Evolutionary conservation across 768 basidiomycete genomes (phyloP).

Genomic region (Porphyrellus cyaneotinctus): DNA sequence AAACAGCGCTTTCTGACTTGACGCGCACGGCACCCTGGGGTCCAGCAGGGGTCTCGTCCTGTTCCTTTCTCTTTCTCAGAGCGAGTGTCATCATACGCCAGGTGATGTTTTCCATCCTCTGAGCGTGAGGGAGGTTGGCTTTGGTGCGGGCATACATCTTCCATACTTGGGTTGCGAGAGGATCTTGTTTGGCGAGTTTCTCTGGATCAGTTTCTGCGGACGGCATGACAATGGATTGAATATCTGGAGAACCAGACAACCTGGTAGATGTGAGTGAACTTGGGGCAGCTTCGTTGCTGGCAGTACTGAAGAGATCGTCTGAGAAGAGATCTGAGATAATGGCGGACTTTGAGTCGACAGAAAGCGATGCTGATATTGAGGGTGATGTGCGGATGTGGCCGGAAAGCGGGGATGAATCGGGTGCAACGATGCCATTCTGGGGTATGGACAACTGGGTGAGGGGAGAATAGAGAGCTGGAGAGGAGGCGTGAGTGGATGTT

Average conservation of each 20-base stretch:
- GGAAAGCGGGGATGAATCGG: conserved; percentile 34
- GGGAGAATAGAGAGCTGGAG: conserved; percentile 39
- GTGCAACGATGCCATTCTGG: conserved; percentile 28
- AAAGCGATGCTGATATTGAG: conserved; percentile 42
- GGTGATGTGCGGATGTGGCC: conserved; percentile 36
- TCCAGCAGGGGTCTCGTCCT: conserved; percentile 38
- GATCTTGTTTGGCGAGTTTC: conserved; percentile 75
- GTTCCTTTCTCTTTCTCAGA: conserved; percentile 82
- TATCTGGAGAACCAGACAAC: conserved; percentile 64
- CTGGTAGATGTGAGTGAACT: conserved; percentile 63
- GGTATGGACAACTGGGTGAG: conserved; percentile 37
- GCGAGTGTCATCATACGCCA: conserved; percentile 99
- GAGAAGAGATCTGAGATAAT: conserved; percentile 68
- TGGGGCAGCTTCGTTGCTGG: conserved; percentile 32
- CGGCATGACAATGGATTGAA: conserved; percentile 43
- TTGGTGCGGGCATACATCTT: conserved; percentile 92
- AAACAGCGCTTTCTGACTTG: conserved; percentile 18
- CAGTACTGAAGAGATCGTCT: conserved; percentile 55
- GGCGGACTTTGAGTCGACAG: conserved; percentile 53
- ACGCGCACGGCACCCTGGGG: conserved; percentile 10
- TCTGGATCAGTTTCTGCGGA: conserved; percentile 53
- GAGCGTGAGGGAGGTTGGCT: conserved; percentile 84
- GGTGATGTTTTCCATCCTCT: conserved; percentile 96
- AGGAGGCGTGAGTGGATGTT: conserved; percentile 44
- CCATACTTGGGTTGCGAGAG: conserved; percentile 94